Conservation (phyloP, 78 protist genomes). For the Emiliania huxleyi region DNA sequence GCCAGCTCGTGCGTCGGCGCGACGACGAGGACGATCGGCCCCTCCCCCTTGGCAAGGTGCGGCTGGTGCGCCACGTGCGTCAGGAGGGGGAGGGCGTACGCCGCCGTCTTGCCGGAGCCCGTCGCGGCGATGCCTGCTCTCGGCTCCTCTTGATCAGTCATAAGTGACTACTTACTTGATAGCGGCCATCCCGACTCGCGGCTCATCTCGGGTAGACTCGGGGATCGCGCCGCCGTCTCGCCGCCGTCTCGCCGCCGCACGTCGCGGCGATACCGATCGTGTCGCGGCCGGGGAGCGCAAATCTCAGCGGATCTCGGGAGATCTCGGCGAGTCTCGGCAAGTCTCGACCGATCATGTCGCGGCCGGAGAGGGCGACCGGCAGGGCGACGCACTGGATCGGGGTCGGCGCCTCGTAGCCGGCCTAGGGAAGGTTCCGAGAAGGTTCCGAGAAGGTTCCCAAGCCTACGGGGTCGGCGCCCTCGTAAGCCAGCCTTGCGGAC, state of each 20-base stretch:
- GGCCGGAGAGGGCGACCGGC: constrained; percentile 88
- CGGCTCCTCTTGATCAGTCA: too few species aligned
- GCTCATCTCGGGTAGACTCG: constrained; percentile 51
- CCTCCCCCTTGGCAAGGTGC: constrained; percentile 53
- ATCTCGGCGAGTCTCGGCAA: too few species aligned
- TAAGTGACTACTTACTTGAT: background rate
- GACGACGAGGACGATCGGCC: constrained; percentile 72
- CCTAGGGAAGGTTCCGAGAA: too few species aligned
- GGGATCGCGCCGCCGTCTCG: too few species aligned
- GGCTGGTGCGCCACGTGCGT: constrained; percentile 61
- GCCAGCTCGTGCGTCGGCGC: constrained; percentile 86
- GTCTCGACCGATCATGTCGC: constrained; percentile 94
- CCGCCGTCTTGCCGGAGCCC: constrained; percentile 87
- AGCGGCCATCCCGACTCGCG: background rate
- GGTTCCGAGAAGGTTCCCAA: too few species aligned
- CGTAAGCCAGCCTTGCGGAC: too few species aligned
- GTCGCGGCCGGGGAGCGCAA: too few species aligned
- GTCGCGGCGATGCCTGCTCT: constrained; percentile 74
- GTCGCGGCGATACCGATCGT: too few species aligned
- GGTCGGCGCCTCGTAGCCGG: constrained; percentile 78
- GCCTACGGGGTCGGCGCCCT: too few species aligned
- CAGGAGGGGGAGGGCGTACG: constrained; percentile 60
- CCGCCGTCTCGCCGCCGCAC: too few species aligned
- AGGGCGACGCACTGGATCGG: constrained; percentile 89
- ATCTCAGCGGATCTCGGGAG: too few species aligned